Conservation (phyloP, 495 filamentous ascomycete species). For the Podospora pseudopauciseta region DNA sequence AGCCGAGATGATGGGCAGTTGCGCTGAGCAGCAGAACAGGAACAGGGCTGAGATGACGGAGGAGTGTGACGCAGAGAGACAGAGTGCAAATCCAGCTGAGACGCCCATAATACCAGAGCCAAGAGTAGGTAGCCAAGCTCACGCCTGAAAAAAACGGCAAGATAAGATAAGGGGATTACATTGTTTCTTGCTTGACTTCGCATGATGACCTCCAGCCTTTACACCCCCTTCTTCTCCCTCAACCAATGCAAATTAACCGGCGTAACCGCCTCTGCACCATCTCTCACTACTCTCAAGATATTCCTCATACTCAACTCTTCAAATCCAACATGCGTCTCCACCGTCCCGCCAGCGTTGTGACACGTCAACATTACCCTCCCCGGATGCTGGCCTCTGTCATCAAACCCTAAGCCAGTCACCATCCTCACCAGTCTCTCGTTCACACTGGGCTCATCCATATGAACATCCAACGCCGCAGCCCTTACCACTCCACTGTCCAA, state of each 20-base stretch:
- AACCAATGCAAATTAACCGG: constrained; percentile 61
- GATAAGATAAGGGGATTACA: too few species aligned
- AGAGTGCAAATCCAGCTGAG: too few species aligned
- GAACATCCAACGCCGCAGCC: constrained; percentile 65
- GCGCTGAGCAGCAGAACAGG: too few species aligned
- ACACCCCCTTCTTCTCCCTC: constrained; percentile 6
- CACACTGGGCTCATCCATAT: constrained; percentile 56
- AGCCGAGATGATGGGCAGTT: constrained; percentile 9
- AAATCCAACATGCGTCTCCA: constrained; percentile 70
- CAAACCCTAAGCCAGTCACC: constrained; percentile 23
- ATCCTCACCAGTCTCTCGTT: constrained; percentile 47
- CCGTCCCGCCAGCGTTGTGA: constrained; percentile 68
- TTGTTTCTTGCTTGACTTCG: too few species aligned
- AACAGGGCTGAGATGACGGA: constrained; percentile 18
- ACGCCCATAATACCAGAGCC: too few species aligned
- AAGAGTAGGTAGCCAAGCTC: too few species aligned
- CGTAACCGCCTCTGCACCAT: constrained; percentile 53
- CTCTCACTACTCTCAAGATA: constrained; percentile 55
- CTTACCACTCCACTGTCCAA: constrained; percentile 52
- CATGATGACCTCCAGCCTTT: not conserved
- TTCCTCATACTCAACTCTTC: constrained; percentile 72
- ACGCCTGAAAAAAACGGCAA: too few species aligned
- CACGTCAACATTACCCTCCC: constrained; percentile 56
- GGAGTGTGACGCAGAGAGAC: not conserved
- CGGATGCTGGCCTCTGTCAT: constrained; percentile 8